A percentile compares a stretch with the other conserved stretches of the same genome.
Conservation (phyloP, 441 rosid genomes). For the Viola pubescens region DNA sequence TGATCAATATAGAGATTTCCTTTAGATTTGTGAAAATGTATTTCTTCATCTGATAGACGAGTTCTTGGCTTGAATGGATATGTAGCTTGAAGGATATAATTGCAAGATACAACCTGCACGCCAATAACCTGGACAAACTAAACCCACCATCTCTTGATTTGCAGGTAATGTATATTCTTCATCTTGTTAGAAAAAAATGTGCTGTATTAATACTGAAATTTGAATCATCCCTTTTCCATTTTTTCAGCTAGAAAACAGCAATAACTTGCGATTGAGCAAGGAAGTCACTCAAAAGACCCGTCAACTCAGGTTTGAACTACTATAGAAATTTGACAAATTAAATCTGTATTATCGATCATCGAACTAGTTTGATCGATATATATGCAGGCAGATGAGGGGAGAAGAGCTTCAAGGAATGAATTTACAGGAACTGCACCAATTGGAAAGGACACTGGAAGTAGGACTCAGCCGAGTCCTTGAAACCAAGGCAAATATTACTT, state of each 20-base stretch:
- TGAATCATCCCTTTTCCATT: background rate
- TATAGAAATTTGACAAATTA: background rate
- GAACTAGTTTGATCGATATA: background rate
- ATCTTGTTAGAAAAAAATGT: background rate
- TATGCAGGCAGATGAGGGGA: conserved; percentile 51
- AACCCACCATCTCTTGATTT: conserved; percentile 45
- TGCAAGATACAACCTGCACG: conserved; percentile 41
- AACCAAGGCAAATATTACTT: conserved; percentile 29
- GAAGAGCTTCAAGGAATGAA: conserved; percentile 50
- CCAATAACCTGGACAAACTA: conserved; percentile 32
- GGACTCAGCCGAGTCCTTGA: conserved; percentile 39
- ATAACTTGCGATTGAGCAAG: conserved; percentile 34
- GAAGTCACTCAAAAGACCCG: conserved; percentile 44
- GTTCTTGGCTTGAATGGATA: background rate
- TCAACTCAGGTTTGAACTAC: conserved; percentile 31
- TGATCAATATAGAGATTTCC: background rate
- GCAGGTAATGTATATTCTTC: conserved; percentile 29
- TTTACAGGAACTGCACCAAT: conserved; percentile 39
- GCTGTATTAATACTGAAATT: background rate
- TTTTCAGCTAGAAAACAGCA: conserved; percentile 40
- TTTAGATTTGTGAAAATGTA: background rate
- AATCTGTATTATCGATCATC: background rate
- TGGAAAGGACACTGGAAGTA: conserved; percentile 45
- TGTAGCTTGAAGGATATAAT: conserved; percentile 44
- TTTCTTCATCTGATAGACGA: background rate